Evolutionary conservation across 2,329 filamentous ascomycete genomes (phyloP).

Genomic region (Calycina herbarum): DNA sequence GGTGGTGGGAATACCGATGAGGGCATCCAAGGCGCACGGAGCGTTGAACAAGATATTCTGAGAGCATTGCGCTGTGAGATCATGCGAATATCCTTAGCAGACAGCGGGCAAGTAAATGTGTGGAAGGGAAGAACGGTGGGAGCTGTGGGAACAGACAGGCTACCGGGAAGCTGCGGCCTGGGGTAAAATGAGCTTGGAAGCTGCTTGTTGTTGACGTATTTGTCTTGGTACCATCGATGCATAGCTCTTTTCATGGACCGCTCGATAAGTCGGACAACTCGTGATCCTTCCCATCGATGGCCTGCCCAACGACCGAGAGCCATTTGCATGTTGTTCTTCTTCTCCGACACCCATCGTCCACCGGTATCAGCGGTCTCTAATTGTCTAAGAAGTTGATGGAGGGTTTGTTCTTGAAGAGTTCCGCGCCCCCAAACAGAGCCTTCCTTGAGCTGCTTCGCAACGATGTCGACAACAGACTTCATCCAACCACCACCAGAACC

Average conservation of each 20-base stretch:
- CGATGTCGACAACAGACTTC: constrained; percentile 86
- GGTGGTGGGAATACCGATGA: constrained; percentile 81
- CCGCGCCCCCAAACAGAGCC: constrained; percentile 84
- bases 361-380: constrained; percentile 37
- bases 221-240: constrained; percentile 87
- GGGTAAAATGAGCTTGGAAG: constrained; percentile 61
- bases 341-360: constrained; percentile 38
- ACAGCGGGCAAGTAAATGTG: constrained; percentile 93
- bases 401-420: constrained; percentile 56
- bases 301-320: constrained; percentile 62
- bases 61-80: constrained; percentile 95
- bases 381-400: constrained; percentile 44
- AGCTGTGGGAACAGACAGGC: constrained; percentile 77
- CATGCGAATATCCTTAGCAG: constrained; percentile 84
- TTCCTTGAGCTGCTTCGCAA: constrained; percentile 82
- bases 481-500: constrained; percentile 75
- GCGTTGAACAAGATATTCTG: constrained; percentile 86
- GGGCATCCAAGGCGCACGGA: constrained; percentile 85
- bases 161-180: constrained; percentile 70
- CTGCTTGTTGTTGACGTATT: constrained; percentile 62
- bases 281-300: constrained; percentile 83
- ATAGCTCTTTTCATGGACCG: constrained; percentile 74
- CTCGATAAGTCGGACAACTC: constrained; percentile 80
- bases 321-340: constrained; percentile 38
- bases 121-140: constrained; percentile 96